Evolutionary conservation across 805 yeast genomes (phyloP).

Genomic region (Saccharomycopsis oosterbeekiorum): DNA sequence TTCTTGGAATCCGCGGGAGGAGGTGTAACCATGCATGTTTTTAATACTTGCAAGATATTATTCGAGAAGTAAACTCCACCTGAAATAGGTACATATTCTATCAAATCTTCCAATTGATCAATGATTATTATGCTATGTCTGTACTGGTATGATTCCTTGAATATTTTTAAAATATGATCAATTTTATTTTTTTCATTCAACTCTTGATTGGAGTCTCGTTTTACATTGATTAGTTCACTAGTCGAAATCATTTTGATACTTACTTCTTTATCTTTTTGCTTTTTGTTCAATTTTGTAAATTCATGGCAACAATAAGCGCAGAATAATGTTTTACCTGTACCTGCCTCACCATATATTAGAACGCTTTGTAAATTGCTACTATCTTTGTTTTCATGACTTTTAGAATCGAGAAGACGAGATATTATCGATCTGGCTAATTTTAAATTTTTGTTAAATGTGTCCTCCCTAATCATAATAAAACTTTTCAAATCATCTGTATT

Average conservation of each 20-base stretch:
- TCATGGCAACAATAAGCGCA: slow-evolving; percentile 76
- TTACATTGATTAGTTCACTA: slow-evolving; percentile 72
- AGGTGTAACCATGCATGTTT: slow-evolving; percentile 64
- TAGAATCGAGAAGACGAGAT: slow-evolving; percentile 39
- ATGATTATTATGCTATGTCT: slow-evolving; percentile 83
- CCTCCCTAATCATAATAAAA: neutral
- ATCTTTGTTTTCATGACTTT: slow-evolving; percentile 51
- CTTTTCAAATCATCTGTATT: neutral
- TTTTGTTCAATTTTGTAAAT: slow-evolving; percentile 55
- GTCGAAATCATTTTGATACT: slow-evolving; percentile 84
- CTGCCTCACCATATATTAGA: slow-evolving; percentile 84
- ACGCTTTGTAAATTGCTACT: slow-evolving; percentile 73
- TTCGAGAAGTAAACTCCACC: slow-evolving; percentile 89
- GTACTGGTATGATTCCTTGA: slow-evolving; percentile 89
- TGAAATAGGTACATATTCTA: slow-evolving; percentile 83
- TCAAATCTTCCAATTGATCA: slow-evolving; percentile 82
- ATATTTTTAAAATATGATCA: slow-evolving; percentile 74
- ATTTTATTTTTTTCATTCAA: slow-evolving; percentile 82
- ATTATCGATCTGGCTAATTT: neutral
- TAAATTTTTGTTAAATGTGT: neutral
- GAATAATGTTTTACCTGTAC: slow-evolving; percentile 92
- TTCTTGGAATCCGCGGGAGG: slow-evolving; percentile 76
- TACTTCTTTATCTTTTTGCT: slow-evolving; percentile 26
- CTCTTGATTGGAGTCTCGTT: neutral
- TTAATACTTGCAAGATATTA: slow-evolving; percentile 73